phyloP scores from a whole-genome alignment of 176 grass and related monocot genomes.

The Dactylis glomerata region DNA sequence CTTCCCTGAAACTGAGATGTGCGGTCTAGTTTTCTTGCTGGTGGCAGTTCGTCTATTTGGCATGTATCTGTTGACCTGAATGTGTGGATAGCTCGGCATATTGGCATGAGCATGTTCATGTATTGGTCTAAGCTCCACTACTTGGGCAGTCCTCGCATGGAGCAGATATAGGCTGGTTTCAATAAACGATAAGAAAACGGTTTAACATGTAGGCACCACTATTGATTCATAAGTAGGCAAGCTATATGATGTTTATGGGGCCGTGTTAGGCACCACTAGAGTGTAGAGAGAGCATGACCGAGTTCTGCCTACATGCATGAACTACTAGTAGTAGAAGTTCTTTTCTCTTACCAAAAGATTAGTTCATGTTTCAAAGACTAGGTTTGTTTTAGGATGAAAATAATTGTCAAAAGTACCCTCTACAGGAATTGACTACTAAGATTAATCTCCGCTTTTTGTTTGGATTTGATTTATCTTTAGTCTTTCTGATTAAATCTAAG shows the following conservation, averaged over 20 bases:
- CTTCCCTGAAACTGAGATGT: background rate
- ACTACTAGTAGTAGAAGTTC: background rate
- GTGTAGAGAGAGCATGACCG: background rate
- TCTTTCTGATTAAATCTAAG: conserved; percentile 22
- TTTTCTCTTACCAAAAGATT: background rate
- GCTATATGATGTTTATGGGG: background rate
- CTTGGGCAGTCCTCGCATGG: background rate
- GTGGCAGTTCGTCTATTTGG: background rate
- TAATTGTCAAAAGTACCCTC: background rate
- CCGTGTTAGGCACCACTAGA: background rate
- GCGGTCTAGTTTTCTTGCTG: background rate
- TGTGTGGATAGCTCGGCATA: background rate
- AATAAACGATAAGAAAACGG: background rate
- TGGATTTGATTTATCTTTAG: background rate
- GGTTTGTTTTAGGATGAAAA: background rate
- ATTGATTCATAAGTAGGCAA: conserved; percentile 9
- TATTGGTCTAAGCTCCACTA: background rate
- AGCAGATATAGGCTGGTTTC: background rate
- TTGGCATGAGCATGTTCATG: background rate
- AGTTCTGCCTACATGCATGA: background rate
- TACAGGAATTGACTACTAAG: background rate
- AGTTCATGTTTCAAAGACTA: background rate
- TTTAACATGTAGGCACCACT: background rate
- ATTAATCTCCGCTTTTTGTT: conserved; percentile 13
- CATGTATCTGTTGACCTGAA: background rate